Evolutionary conservation across 306 rosid genomes (phyloP).

Genomic region (Quercus aquifolioides): DNA sequence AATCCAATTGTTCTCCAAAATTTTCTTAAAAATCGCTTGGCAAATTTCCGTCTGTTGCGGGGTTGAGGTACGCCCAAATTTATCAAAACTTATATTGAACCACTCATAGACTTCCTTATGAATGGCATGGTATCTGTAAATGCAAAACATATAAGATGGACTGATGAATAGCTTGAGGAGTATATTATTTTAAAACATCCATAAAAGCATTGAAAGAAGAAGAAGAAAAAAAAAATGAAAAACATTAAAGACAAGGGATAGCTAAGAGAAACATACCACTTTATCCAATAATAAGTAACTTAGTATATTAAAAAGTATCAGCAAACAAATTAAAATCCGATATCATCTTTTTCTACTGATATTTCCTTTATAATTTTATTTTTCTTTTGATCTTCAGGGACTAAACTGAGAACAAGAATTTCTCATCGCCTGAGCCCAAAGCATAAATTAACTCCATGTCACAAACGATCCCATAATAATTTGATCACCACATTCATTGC

Average conservation of each 20-base stretch:
- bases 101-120: constrained; percentile 79
- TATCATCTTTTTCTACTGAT: too few species aligned
- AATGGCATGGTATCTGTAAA: constrained; percentile 51
- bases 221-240: background rate
- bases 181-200: background rate
- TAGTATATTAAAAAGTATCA: background rate
- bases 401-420: too few species aligned
- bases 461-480: background rate
- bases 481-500: background rate
- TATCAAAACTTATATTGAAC: constrained; percentile 86
- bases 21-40: constrained; percentile 69
- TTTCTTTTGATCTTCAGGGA: too few species aligned
- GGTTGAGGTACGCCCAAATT: constrained; percentile 83
- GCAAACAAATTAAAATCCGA: too few species aligned
- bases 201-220: background rate
- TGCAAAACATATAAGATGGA: constrained; percentile 16
- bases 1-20: constrained; percentile 70
- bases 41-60: constrained; percentile 91
- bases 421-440: too few species aligned
- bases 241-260: background rate
- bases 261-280: background rate
- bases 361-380: too few species aligned
- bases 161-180: background rate
- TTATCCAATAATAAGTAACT: background rate
- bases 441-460: too few species aligned